Percentiles rank a stretch among this genome's conserved stretches.
Evolutionary conservation across 1,284 basidiomycete species (phyloP).

Genomic region (Phlebopus sp.): DNA sequence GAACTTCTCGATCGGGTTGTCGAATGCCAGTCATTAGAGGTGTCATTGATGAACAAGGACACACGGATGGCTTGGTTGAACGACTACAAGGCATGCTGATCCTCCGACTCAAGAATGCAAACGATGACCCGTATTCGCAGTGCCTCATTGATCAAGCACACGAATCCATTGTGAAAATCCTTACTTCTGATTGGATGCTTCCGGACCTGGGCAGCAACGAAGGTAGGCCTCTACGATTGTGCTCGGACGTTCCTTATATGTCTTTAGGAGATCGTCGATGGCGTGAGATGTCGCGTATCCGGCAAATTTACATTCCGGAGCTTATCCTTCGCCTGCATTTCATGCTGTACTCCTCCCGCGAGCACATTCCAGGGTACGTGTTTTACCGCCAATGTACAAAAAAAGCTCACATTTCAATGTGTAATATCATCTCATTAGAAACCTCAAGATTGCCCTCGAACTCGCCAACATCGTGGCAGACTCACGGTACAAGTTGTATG

Average conservation of each 20-base stretch:
- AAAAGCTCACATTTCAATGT: constrained; percentile 3
- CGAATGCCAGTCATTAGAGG: constrained; percentile 54
- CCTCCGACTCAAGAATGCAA: neutral
- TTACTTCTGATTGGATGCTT: constrained; percentile 77
- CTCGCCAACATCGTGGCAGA: constrained; percentile 87
- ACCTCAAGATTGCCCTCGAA: constrained; percentile 76
- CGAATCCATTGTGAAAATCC: constrained; percentile 59
- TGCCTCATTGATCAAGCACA: constrained; percentile 54
- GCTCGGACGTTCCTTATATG: constrained; percentile 4
- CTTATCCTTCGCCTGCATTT: constrained; percentile 84
- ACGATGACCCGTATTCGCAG: constrained; percentile 31
- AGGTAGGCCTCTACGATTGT: constrained; percentile 33
- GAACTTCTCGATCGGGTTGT: constrained; percentile 55
- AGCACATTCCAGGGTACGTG: constrained; percentile 68
- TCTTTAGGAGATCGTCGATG: constrained; percentile 52
- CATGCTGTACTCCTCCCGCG: constrained; percentile 66
- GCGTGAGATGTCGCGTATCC: constrained; percentile 74
- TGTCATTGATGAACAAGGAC: constrained; percentile 55
- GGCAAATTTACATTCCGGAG: constrained; percentile 90
- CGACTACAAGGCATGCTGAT: constrained; percentile 53
- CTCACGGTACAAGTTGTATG: constrained; percentile 83
- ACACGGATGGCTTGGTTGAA: constrained; percentile 57
- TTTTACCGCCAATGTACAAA: neutral
- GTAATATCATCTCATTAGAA: constrained; percentile 43
- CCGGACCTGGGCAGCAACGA: constrained; percentile 44